These are phyloP conservation scores for Cryphonectria radicalis DNA, from an alignment of 2,329 filamentous ascomycete species.

Conservation along the genomic window DNA sequence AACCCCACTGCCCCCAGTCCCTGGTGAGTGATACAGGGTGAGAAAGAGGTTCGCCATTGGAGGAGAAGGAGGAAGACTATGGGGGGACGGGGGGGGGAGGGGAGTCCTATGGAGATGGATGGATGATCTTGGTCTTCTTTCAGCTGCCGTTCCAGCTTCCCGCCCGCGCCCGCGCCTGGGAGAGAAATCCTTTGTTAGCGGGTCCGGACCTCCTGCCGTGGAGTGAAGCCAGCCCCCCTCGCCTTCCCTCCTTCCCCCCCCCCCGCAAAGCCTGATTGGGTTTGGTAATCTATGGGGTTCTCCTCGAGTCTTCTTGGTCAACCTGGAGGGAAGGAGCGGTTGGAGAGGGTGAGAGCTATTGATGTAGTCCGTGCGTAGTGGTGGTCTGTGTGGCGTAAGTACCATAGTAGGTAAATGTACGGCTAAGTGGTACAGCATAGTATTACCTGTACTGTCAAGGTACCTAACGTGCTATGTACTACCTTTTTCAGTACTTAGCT, in stretches of 20 bases:
- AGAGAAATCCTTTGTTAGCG: not conserved
- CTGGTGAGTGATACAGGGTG: constrained; percentile 3
- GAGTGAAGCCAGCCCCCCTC: not conserved
- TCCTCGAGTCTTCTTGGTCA: not conserved
- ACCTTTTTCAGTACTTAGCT: not conserved
- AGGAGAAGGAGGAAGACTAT: not conserved
- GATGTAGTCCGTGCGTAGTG: not conserved
- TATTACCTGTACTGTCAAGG: not conserved
- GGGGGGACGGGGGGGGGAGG: no score
- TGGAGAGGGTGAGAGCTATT: not conserved
- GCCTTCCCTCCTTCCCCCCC: no score
- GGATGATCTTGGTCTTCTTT: not conserved
- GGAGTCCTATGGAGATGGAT: no score
- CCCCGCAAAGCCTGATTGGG: not conserved
- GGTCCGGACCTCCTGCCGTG: not conserved
- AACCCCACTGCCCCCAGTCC: not conserved
- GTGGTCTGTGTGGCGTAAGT: no score
- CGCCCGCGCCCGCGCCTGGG: no score
- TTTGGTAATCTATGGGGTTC: not conserved
- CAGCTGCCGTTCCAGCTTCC: not conserved
- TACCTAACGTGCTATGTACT: not conserved
- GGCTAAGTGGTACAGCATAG: no score
- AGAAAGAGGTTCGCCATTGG: not conserved
- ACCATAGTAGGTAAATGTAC: no score
- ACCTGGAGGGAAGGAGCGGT: not conserved